phyloP scores from a whole-genome alignment of 2,329 filamentous ascomycete species.

The Clarireedia hainanense region DNA sequence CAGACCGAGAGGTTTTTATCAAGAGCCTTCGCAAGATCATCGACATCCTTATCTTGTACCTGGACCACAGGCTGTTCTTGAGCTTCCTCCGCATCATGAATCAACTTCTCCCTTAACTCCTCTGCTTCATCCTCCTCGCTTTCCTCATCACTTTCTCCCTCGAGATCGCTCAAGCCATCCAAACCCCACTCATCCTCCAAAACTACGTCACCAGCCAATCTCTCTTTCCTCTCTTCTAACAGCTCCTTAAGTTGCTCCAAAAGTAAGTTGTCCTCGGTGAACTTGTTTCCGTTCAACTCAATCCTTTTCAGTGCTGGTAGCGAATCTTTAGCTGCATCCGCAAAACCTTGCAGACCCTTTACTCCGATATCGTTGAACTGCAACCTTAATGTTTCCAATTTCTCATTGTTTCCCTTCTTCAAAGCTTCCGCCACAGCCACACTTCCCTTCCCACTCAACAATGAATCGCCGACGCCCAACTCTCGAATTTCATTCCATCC shows the following conservation, averaged over 20 bases:
- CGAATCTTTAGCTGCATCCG: conserved; percentile 55
- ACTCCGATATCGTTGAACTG: conserved; percentile 93
- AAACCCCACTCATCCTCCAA: conserved; percentile 78
- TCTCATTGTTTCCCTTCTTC: conserved; percentile 64
- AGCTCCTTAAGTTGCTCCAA: conserved; percentile 62
- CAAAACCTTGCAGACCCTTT: conserved; percentile 63
- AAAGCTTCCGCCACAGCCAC: conserved; percentile 67
- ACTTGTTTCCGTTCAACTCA: conserved; percentile 95
- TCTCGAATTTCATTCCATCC: conserved; percentile 72
- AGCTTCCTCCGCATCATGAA: conserved; percentile 62
- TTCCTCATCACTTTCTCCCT: conserved; percentile 61
- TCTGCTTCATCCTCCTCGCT: conserved; percentile 60
- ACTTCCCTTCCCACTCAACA: conserved; percentile 71
- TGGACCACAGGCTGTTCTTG: conserved; percentile 65
- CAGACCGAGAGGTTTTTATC: conserved; percentile 8
- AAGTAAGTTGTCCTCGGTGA: conserved; percentile 73
- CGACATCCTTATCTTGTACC: conserved; percentile 68
- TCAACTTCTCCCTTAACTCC: conserved; percentile 59
- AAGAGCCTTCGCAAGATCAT: conserved; percentile 68
- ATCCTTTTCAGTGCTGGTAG: conserved; percentile 76
- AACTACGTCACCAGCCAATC: conserved; percentile 54
- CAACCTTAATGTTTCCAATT: conserved; percentile 72
- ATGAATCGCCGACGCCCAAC: conserved; percentile 81
- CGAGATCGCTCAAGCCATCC: conserved; percentile 77
- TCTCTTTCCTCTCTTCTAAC: conserved; percentile 71